Conservation (phyloP, 495 filamentous ascomycete genomes). For the Trichoderma erinaceum region DNA sequence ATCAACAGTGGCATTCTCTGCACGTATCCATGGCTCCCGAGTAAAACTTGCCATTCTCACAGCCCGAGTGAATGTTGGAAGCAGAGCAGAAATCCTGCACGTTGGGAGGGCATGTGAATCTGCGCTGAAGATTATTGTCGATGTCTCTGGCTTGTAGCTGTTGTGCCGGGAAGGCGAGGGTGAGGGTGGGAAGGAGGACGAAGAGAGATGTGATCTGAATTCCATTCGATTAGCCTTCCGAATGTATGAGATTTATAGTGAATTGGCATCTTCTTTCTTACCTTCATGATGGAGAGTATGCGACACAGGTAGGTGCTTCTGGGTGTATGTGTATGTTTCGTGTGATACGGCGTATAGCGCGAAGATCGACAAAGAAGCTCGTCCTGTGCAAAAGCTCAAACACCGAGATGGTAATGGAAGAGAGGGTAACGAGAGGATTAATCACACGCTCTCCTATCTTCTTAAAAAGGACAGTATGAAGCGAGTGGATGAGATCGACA, state of each 20-base stretch:
- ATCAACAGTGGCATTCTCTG: neutral
- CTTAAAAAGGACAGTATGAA: no score
- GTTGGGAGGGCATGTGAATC: neutral
- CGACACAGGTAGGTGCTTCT: neutral
- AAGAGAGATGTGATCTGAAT: neutral
- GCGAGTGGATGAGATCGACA: no score
- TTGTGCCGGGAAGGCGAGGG: neutral
- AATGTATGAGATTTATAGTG: no score
- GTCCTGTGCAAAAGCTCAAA: neutral
- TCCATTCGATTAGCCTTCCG: no score
- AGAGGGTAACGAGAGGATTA: neutral
- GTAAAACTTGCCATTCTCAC: neutral
- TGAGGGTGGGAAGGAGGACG: neutral
- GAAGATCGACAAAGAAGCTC: neutral
- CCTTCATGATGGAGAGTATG: neutral
- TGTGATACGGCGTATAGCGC: neutral
- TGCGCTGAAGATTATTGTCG: neutral
- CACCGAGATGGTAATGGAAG: no score
- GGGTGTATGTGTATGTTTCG: neutral
- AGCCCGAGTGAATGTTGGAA: constrained; percentile 2
- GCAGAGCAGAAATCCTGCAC: constrained; percentile 10
- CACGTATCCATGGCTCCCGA: neutral
- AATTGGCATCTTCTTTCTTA: neutral
- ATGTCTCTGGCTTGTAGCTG: neutral
- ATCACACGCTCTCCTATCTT: neutral